A percentile compares a stretch with the other conserved stretches of the same genome.
phyloP scores from a whole-genome alignment of 208 protist species.

The Balamuthia mandrillaris region DNA sequence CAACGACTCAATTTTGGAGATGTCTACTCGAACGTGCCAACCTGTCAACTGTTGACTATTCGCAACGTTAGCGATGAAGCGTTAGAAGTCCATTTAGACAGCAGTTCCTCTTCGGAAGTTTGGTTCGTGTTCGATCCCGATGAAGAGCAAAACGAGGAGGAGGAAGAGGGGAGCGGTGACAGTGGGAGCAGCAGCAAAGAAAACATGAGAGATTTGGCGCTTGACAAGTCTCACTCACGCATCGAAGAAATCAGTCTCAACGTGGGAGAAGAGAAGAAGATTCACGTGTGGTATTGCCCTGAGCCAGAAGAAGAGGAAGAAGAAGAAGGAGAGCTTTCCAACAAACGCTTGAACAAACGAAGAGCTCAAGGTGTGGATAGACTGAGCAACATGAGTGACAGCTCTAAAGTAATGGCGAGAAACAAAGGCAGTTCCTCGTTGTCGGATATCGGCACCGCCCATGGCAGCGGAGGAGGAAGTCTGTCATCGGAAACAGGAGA shows the following conservation, averaged over 20 bases:
- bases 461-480: too few relatives aligned
- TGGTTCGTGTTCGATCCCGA: slow-evolving; percentile 51
- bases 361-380: too few relatives aligned
- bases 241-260: slow-evolving; percentile 57
- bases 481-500: too few relatives aligned
- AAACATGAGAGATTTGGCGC: too few relatives aligned
- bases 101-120: slow-evolving; percentile 42
- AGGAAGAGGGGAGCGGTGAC: background rate
- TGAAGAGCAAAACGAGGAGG: background rate
- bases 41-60: slow-evolving; percentile 40
- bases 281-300: slow-evolving; percentile 48
- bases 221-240: background rate
- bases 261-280: slow-evolving; percentile 46
- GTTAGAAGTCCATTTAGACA: slow-evolving; percentile 52
- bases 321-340: too few relatives aligned
- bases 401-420: too few relatives aligned
- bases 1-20: slow-evolving; percentile 62
- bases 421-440: too few relatives aligned
- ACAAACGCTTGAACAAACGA: too few relatives aligned
- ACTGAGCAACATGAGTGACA: too few relatives aligned
- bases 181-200: too few relatives aligned
- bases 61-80: slow-evolving; percentile 56
- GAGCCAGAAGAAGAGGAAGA: slow-evolving; percentile 19
- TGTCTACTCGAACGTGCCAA: slow-evolving; percentile 50
- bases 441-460: too few relatives aligned